Evolutionary conservation across 1,284 basidiomycete species (phyloP), one percentile per base, ranked within the genome.

Genomic region (Sparassis latifolia): DNA sequence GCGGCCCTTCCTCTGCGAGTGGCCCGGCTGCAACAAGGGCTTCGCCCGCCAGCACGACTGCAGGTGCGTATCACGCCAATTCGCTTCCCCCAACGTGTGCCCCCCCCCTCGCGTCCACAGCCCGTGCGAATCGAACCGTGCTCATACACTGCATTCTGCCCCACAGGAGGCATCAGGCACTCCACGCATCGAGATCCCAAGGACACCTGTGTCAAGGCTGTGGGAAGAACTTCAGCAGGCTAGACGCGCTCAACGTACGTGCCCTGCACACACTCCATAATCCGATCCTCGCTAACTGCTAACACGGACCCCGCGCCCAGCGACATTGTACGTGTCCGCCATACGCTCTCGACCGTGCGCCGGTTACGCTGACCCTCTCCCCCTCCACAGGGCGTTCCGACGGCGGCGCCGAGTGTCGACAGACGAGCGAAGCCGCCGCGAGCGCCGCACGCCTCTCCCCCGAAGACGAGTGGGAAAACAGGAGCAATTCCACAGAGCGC

Each of bases 1-100:
- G 69, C 77, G 92, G 52, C 94, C 94, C 35, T 97, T 92, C 70
- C 82, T 92, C 55, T 97, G 94, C 67, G 83, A 89, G 52, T 94
- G 89, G 80, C 89, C 91, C 2, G 92, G 91, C 10, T 97, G 94
- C 67, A 89, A 88, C 62, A 97, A 97, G 66, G 86, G 91, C 29
- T 97, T 97, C 65, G 94, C 94, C 35, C 80, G 94, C 44, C 91
- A 94, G 66, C 93, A 97, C 68, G 94, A 97, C 67, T 96, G 93
- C 86, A 96, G 96, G 82, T 90, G 73, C 58, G 86, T 80, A 4
- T 20, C 29, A 20, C 27, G 28, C 20, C 20, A 20, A 20, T 20
- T 20, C 20, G 20, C 20, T 20, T 20, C 20, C 20, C 20, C 20
- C 20, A 20, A n/a, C 33, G 44, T 41, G 37, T 52, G 37, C 45